Conservation (phyloP, 306 rosid genomes). For the Mucuna pruriens region DNA sequence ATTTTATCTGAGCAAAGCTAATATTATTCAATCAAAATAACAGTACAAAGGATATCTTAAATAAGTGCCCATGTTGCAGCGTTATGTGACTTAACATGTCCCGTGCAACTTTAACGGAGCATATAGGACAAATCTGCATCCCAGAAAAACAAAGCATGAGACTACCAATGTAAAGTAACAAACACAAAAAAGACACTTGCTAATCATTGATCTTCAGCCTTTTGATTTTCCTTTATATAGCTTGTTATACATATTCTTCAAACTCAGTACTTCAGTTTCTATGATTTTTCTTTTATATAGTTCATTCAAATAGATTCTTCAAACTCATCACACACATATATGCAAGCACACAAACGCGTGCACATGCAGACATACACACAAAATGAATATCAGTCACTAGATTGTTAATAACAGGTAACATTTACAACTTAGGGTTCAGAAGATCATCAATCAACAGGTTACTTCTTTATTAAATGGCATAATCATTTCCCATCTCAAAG, state of each 20-base stretch:
- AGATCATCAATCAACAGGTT: background rate
- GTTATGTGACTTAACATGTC: conserved; percentile 95
- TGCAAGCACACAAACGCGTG: background rate
- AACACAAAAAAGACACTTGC: background rate
- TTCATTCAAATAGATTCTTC: conserved; percentile 9
- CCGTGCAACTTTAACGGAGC: conserved; percentile 85
- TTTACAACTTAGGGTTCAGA: background rate
- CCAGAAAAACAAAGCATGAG: conserved; percentile 41
- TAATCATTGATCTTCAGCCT: conserved; percentile 25
- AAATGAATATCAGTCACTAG: conserved; percentile 1
- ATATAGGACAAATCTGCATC: conserved; percentile 90
- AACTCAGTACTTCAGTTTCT: conserved; percentile 10
- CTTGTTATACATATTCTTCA: background rate
- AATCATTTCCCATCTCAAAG: background rate
- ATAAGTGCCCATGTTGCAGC: conserved; percentile 89
- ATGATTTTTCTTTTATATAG: background rate
- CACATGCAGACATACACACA: background rate
- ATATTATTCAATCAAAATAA: conserved; percentile 13
- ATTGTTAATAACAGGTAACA: background rate
- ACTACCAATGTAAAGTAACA: conserved; percentile 12
- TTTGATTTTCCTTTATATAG: background rate
- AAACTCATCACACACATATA: conserved; percentile 15
- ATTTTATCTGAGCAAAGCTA: conserved; percentile 1
- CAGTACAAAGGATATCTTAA: conserved; percentile 82
- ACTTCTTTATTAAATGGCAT: background rate